Evolutionary conservation across 163 green algal species (phyloP).

Genomic region (Chlorella variabilis): DNA sequence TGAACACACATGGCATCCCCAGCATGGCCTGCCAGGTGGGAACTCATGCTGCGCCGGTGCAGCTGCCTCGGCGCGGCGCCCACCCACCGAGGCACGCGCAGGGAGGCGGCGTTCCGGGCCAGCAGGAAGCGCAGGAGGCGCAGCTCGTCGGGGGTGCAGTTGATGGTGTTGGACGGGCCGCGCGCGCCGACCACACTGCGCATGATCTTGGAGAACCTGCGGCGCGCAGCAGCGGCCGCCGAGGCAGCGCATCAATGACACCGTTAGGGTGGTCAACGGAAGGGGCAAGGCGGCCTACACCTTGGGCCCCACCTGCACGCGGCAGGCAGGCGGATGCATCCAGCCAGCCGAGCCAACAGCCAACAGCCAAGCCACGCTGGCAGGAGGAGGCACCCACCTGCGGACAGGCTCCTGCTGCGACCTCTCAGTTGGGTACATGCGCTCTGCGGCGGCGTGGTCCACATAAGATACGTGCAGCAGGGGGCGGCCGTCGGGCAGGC

Average conservation of each 20-base stretch:
- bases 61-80: too few relatives aligned
- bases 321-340: too few relatives aligned
- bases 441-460: not conserved
- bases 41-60: too few relatives aligned
- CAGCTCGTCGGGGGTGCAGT: not conserved
- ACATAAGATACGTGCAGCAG: constrained; percentile 10
- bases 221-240: not conserved
- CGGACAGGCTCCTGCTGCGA: not conserved
- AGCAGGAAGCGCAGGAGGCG: not conserved
- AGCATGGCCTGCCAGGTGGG: too few relatives aligned
- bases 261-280: too few relatives aligned
- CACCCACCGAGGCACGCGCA: constrained; percentile 15
- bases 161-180: not conserved
- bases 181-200: not conserved
- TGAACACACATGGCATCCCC: too few relatives aligned
- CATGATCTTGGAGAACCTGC: not conserved
- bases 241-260: not conserved
- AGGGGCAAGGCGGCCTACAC: too few relatives aligned
- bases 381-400: not conserved
- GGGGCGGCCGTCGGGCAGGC: constrained; percentile 21
- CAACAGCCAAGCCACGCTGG: not conserved
- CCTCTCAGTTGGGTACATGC: not conserved
- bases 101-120: not conserved
- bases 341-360: too few relatives aligned
- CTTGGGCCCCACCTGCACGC: too few relatives aligned